Percentiles rank a stretch among this genome's conserved stretches.
phyloP scores from a whole-genome alignment of 257 asterid species.

The Nicotiana undulata region DNA sequence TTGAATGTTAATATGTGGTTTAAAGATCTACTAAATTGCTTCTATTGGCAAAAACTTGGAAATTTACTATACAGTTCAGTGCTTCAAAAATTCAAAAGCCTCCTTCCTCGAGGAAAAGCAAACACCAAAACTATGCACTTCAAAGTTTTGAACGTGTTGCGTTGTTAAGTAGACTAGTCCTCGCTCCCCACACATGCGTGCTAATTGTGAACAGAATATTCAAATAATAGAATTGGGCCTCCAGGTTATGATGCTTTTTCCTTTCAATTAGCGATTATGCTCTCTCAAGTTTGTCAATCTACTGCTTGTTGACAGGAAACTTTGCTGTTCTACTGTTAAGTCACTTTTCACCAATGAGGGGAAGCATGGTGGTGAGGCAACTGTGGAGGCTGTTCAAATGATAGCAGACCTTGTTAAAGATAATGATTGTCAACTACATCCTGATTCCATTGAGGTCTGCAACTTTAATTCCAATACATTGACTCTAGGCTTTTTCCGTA shows the following conservation, averaged over 20 bases:
- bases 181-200: neutral
- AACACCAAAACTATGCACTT: neutral
- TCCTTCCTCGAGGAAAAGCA: neutral
- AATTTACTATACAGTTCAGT: neutral
- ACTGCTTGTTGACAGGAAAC: constrained; percentile 43
- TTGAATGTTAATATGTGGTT: neutral
- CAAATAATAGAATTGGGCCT: neutral
- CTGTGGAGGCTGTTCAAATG: constrained; percentile 81
- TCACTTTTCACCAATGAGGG: constrained; percentile 77
- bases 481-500: neutral
- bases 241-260: neutral
- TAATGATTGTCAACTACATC: constrained; percentile 71
- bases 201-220: neutral
- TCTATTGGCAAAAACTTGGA: neutral
- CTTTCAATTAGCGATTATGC: neutral
- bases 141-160: neutral
- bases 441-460: constrained; percentile 81
- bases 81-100: neutral
- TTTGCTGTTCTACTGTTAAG: constrained; percentile 57
- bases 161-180: neutral
- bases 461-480: neutral
- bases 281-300: constrained; percentile 8
- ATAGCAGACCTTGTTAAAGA: constrained; percentile 82
- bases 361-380: constrained; percentile 94
- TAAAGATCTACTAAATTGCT: neutral